Evolutionary conservation across 2,329 filamentous ascomycete genomes (phyloP).

Genomic region (Xylariaceae sp.): DNA sequence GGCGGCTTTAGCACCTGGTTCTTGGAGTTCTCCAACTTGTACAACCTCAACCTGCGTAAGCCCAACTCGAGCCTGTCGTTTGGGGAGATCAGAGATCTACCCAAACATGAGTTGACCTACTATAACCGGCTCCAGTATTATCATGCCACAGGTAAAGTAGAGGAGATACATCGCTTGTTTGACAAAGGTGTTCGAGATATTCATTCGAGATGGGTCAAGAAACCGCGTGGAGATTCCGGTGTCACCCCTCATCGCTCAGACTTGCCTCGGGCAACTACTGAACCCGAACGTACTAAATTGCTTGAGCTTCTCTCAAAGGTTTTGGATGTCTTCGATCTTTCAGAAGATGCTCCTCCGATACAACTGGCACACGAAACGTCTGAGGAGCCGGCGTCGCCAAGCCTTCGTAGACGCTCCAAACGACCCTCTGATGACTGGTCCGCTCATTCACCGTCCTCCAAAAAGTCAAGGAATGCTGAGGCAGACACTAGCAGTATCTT

Average conservation of each 20-base stretch:
- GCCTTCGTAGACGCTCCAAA: constrained; percentile 17
- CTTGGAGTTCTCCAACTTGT: constrained; percentile 28
- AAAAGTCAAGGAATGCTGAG: constrained; percentile 17
- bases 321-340: constrained; percentile 18
- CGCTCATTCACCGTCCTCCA: constrained; percentile 15
- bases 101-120: constrained; percentile 22
- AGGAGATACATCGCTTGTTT: constrained; percentile 18
- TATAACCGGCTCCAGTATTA: constrained; percentile 23
- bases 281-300: constrained; percentile 24
- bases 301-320: constrained; percentile 19
- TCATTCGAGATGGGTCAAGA: constrained; percentile 28
- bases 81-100: constrained; percentile 13
- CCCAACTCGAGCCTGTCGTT: constrained; percentile 20
- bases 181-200: constrained; percentile 21
- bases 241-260: constrained; percentile 19
- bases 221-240: constrained; percentile 20
- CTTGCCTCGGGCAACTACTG: constrained; percentile 23
- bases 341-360: constrained; percentile 6
- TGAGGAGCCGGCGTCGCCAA: constrained; percentile 16
- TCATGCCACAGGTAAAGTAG: constrained; percentile 19
- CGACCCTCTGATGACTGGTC: constrained; percentile 23
- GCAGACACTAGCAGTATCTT: constrained; percentile 17
- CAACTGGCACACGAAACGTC: constrained; percentile 1
- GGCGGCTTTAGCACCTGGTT: constrained; percentile 27
- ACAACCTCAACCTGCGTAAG: constrained; percentile 24